Base-by-base conservation (phyloP, 495 filamentous ascomycete species). In the Sporormia fimetaria region DNA sequence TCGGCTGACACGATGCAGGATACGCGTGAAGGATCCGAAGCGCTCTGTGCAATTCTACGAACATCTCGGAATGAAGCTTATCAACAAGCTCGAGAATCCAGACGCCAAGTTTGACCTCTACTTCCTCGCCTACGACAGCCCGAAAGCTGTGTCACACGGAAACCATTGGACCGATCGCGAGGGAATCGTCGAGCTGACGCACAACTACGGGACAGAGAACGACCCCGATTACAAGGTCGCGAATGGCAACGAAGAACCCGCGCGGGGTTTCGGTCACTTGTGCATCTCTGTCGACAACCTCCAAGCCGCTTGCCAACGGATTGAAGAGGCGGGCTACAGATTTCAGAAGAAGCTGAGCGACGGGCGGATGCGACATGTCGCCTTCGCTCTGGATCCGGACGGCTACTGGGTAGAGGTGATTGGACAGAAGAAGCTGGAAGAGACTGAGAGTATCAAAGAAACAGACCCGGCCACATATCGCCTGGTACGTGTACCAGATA, bases 321-420 rank as follows among this genome's bases (percentile, higher is more conserved):
- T 98, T 52, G 84, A 88, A 61, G 82, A 86, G 47, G 85, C 83
- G 4, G 87, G 87, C 0, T 93, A 94, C 61, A 69, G 69, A 20
- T 96, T 95, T 66, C 83, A 96, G 71, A 95, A 98, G 76, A 87
- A 81, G 57, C 60, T 95, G 26, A 73, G 74, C 2, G 88, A 98
- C 38, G 90, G 88, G 0, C 71, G 78, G 15, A 94, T 94, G 84
- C 72, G 71, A 47, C 65, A 80, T 52, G 92, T 96, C 52, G 90
- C 88, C 0, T 98, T 96, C 55, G 90, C 69, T 4, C 71, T 94
- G 43, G 90, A 96, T 55, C 90, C 90, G 3, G 88, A 96, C 62
- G 79, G 79, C 10, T 95, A 95, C 62, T 95, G 87, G 52, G 66
- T 65, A 4, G 61, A 65, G 42, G 51, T 66, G 16, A 65, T 67